A percentile compares a stretch with the other conserved stretches of the same genome.
Evolutionary conservation across 306 rosid genomes (phyloP).

Genomic region (Castanospermum australe): DNA sequence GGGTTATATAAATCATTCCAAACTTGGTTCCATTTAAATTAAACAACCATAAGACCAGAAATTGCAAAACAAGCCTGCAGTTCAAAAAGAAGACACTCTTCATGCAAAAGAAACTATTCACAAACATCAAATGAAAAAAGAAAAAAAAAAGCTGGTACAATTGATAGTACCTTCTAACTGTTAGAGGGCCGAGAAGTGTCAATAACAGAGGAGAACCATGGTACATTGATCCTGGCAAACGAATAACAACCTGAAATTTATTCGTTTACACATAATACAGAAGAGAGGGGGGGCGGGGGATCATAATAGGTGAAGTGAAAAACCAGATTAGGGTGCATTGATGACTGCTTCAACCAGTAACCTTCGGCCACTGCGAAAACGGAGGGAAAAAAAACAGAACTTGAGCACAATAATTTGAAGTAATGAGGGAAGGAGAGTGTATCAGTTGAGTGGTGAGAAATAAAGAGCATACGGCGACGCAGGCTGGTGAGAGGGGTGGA

Average conservation of each 20-base stretch:
- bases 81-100: too few species aligned
- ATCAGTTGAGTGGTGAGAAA: not conserved
- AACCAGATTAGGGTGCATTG: constrained; percentile 69
- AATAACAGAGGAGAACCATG: constrained; percentile 66
- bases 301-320: not conserved
- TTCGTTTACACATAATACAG: not conserved
- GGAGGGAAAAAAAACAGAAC: not conserved
- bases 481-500: constrained; percentile 93
- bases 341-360: constrained; percentile 66
- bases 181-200: constrained; percentile 64
- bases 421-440: not conserved
- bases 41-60: not conserved
- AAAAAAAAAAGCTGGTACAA: not conserved
- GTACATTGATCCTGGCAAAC: constrained; percentile 60
- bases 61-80: not conserved
- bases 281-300: not conserved
- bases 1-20: not conserved
- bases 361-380: constrained; percentile 61
- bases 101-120: too few species aligned
- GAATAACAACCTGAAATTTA: not conserved
- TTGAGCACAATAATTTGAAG: too few species aligned
- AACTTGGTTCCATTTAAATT: not conserved
- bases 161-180: constrained; percentile 42
- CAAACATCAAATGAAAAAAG: too few species aligned
- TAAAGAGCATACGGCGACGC: constrained; percentile 68